Conservation (phyloP, 805 yeast genomes). For the Yamadazyma laniorum region DNA sequence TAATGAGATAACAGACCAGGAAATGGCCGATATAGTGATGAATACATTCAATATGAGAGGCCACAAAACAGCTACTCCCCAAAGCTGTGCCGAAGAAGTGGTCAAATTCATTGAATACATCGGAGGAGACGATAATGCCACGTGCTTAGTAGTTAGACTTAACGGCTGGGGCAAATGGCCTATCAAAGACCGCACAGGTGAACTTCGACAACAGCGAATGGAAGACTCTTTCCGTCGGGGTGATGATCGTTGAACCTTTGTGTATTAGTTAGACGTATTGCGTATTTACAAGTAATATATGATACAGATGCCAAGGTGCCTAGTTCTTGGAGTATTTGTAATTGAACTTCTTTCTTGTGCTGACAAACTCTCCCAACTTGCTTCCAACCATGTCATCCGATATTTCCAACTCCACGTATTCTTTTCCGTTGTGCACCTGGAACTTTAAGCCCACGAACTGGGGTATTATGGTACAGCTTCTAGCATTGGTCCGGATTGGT, state of each 20-base stretch:
- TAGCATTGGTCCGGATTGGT: constrained; percentile 93
- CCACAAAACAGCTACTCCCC: constrained; percentile 74
- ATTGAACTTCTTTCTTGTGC: constrained; percentile 84
- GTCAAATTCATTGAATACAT: constrained; percentile 78
- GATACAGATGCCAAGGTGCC: constrained; percentile 1
- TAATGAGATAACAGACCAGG: constrained; percentile 80
- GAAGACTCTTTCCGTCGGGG: constrained; percentile 40
- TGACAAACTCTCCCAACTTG: constrained; percentile 92
- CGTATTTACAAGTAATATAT: constrained; percentile 7
- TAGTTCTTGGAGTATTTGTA: constrained; percentile 77
- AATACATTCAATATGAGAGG: constrained; percentile 64
- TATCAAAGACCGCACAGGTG: constrained; percentile 76
- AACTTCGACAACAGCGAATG: constrained; percentile 68
- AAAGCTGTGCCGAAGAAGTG: constrained; percentile 80
- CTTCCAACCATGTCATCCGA: constrained; percentile 96
- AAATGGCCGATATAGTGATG: constrained; percentile 81
- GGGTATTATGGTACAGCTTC: constrained; percentile 92
- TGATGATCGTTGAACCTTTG: constrained; percentile 9
- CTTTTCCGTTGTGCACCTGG: constrained; percentile 95
- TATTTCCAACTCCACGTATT: constrained; percentile 82
- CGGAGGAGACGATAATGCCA: constrained; percentile 96
- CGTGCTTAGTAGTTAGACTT: constrained; percentile 76
- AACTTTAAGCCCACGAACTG: constrained; percentile 93
- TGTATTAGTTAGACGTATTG: not conserved
- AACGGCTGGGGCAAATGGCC: constrained; percentile 97